These are phyloP conservation scores for Orbilia quercus DNA, from an alignment of 2,329 filamentous ascomycete species.

Conservation along the genomic window DNA sequence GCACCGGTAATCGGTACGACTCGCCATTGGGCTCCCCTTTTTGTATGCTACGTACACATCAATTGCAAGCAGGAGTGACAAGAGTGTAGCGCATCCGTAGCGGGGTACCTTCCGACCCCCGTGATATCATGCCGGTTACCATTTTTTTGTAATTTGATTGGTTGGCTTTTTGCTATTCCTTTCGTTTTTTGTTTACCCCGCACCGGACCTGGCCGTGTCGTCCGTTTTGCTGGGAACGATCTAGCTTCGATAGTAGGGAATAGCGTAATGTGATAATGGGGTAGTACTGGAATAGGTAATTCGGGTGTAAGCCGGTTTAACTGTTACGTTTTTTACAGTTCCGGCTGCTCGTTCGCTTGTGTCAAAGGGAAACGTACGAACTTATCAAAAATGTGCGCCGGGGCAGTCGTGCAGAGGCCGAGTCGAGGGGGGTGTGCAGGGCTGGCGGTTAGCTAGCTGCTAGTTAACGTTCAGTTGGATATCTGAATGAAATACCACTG, in stretches of 20 bases:
- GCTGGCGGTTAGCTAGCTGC: too few relatives aligned
- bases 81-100: too few relatives aligned
- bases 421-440: too few relatives aligned
- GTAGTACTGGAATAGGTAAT: slow-evolving; percentile 3
- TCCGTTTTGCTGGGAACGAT: too few relatives aligned
- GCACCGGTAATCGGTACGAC: slow-evolving; percentile 35
- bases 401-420: too few relatives aligned
- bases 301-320: background rate
- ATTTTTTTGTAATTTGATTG: slow-evolving; percentile 15
- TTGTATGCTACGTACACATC: too few relatives aligned
- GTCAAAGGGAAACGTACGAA: background rate
- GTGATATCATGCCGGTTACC: background rate
- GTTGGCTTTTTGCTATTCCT: background rate
- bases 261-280: background rate
- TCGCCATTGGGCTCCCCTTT: slow-evolving; percentile 27
- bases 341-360: background rate
- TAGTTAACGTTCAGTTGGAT: too few relatives aligned
- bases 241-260: too few relatives aligned
- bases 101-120: too few relatives aligned
- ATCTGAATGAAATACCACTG: too few relatives aligned
- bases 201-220: slow-evolving; percentile 18
- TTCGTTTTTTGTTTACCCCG: slow-evolving; percentile 12
- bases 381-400: too few relatives aligned
- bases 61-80: too few relatives aligned
- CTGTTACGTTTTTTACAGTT: background rate